Base-by-base conservation (phyloP, 2,329 filamentous ascomycete species). In the Talaromyces sp. region DNA sequence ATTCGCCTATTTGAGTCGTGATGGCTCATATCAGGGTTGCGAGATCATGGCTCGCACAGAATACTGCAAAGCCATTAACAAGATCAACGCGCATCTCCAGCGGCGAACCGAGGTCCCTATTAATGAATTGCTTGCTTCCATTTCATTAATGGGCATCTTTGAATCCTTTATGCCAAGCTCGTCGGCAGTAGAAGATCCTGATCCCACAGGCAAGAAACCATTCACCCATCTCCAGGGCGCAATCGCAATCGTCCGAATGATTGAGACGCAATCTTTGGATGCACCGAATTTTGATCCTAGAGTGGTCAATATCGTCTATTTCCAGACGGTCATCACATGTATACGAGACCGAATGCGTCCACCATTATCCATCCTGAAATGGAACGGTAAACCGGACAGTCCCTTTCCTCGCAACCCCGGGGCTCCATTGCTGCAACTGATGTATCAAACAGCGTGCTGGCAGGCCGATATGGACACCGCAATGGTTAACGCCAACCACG, bases 11-110 rank as follows among this genome's bases (percentile, higher is more conserved):
- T 31, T 51, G 15, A 34, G 17, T 13, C 47, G 45, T 5, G 49
- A 54, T 38, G 13, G 36, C 13, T 38, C n/a, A 4, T 17, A 38
- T 49, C 25, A 34, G 3, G 22, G 15, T 5, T 51, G 29, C 5
- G 47, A 51, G 11, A 27, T 62, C 15, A 31, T 51, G 15, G 60
- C 60, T 13, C 60, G 60, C 17, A 62, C 47, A 22, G 47, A 62
- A 36, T 62, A 62, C 49, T 62, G 43, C 47, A 36, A 62, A 38
- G 60, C 29, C 17, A 62, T 62, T 6, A 19, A 43, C 31, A 38
- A 27, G 22, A 53, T 62, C 10, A 40, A 38, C 36, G 22, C 43
- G 5, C 45, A 62, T 7, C 31, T 62, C 7, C 60, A 29, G n/a
- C 29, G 10, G 13, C 43, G n/a, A n/a, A 34, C 34, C 5, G n/a